Conservation (phyloP, 495 filamentous ascomycete genomes). For the Penicillium diatomitis region DNA sequence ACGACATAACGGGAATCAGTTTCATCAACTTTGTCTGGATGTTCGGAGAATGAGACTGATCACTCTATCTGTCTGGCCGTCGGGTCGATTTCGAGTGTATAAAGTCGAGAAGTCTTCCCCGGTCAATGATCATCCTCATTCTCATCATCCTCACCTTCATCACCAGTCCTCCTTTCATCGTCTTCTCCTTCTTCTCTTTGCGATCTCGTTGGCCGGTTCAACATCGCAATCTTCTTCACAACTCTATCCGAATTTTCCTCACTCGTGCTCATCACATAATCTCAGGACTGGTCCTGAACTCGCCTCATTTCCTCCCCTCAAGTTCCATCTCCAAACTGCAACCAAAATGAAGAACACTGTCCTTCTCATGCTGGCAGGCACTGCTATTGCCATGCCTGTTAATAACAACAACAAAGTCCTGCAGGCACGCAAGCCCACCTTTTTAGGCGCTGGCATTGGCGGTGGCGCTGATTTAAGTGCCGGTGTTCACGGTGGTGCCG, state of each 20-base stretch:
- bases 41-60: too few species aligned
- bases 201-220: constrained; percentile 9
- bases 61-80: too few species aligned
- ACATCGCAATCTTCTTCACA: constrained; percentile 2
- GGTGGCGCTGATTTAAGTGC: background rate
- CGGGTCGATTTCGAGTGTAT: constrained; percentile 3
- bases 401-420: constrained; percentile 3
- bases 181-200: background rate
- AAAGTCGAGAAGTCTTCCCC: constrained; percentile 3
- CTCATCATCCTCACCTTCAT: constrained; percentile 1
- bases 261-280: too few species aligned
- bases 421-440: constrained; percentile 9
- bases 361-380: constrained; percentile 10
- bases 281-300: too few species aligned
- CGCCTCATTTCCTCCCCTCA: background rate
- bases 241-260: background rate
- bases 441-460: background rate
- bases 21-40: too few species aligned
- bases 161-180: constrained; percentile 3
- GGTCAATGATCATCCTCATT: background rate
- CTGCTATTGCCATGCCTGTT: constrained; percentile 9
- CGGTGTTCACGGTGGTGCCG: too few species aligned
- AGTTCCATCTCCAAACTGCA: constrained; percentile 2
- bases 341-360: constrained; percentile 9
- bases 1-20: too few species aligned